phyloP scores from a whole-genome alignment of 108 stramenopile genomes.

The Nitzschia palea region DNA sequence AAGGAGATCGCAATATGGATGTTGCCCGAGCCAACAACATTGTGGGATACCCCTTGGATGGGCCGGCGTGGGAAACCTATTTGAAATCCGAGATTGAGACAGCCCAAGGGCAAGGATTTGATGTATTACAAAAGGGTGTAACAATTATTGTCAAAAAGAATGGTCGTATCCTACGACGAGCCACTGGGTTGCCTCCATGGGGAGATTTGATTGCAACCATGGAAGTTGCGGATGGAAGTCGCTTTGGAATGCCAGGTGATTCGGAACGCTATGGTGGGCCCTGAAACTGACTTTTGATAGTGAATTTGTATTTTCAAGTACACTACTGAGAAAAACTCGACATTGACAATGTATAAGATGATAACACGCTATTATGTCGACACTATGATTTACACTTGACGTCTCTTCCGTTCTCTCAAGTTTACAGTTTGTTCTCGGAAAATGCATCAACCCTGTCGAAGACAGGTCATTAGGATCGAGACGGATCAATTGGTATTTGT shows the following conservation, averaged over 20 bases:
- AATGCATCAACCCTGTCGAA: too few relatives aligned
- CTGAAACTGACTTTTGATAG: too few relatives aligned
- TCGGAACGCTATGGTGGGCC: constrained; percentile 48
- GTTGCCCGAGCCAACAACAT: constrained; percentile 53
- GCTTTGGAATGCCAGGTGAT: constrained; percentile 81
- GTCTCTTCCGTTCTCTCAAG: too few relatives aligned
- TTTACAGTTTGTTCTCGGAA: too few relatives aligned
- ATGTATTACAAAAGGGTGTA: constrained; percentile 73
- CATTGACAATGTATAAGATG: too few relatives aligned
- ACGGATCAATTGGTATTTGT: constrained; percentile 45
- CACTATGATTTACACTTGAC: too few relatives aligned
- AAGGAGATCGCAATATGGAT: constrained; percentile 73
- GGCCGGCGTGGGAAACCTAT: constrained; percentile 64
- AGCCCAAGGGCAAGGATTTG: constrained; percentile 73
- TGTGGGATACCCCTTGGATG: constrained; percentile 61
- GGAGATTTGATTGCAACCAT: constrained; percentile 60
- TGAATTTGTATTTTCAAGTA: too few relatives aligned
- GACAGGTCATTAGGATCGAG: neutral
- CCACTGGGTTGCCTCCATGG: constrained; percentile 75
- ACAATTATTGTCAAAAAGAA: constrained; percentile 83
- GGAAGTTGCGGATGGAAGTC: constrained; percentile 78
- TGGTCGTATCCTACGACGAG: constrained; percentile 75
- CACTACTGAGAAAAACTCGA: too few relatives aligned
- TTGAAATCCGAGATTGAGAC: constrained; percentile 70
- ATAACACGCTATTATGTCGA: too few relatives aligned